Conservation (phyloP, 106 monocot genomes). For the Alisma plantagoaquatica region DNA sequence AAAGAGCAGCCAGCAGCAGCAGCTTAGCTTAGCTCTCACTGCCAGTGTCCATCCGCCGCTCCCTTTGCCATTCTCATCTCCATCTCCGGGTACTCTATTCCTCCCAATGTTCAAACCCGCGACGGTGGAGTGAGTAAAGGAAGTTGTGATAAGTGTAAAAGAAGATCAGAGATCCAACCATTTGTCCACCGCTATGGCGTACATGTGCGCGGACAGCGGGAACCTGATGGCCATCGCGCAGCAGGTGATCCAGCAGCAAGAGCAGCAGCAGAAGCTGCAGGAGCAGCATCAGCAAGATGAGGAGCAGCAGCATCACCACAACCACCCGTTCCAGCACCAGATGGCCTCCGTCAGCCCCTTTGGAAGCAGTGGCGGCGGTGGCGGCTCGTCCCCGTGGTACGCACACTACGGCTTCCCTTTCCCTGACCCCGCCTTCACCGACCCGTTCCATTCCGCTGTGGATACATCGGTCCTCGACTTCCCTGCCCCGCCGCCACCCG, state of each 20-base stretch:
- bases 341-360: neutral
- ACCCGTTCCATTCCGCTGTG: constrained; percentile 36
- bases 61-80: too few relatives aligned
- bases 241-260: constrained; percentile 89
- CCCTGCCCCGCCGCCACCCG: neutral
- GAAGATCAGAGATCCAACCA: too few relatives aligned
- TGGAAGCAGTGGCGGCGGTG: neutral
- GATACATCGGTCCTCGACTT: constrained; percentile 9
- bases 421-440: constrained; percentile 28
- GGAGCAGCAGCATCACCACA: constrained; percentile 19
- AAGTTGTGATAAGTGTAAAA: too few relatives aligned
- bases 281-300: constrained; percentile 43
- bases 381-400: constrained; percentile 16
- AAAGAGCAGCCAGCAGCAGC: too few relatives aligned
- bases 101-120: too few relatives aligned
- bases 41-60: too few relatives aligned
- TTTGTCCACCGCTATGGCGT: constrained; percentile 31
- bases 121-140: too few relatives aligned
- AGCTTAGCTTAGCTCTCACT: too few relatives aligned
- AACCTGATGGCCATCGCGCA: constrained; percentile 99
- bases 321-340: constrained; percentile 9
- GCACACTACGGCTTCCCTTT: constrained; percentile 27
- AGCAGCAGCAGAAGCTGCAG: constrained; percentile 63
- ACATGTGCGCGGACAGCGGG: constrained; percentile 94
- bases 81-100: too few relatives aligned